Percentiles rank a stretch among this genome's conserved stretches.
Conservation (phyloP, 2,329 filamentous ascomycete species). For the Tolypocladium ophioglossoides region DNA sequence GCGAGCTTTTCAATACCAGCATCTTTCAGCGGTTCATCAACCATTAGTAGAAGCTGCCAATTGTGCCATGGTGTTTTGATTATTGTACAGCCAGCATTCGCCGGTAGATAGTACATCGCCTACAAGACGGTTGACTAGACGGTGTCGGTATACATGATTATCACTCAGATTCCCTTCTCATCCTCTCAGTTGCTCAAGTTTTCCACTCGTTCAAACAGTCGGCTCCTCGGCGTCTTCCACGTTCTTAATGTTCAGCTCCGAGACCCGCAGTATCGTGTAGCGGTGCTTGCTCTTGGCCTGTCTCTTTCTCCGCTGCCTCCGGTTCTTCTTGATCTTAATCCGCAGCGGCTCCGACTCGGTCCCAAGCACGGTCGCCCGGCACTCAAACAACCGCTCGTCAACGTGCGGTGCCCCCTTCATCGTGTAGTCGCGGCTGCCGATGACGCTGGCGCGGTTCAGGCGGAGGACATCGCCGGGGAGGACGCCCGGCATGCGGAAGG, state of each 20-base stretch:
- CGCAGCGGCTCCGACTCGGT: slow-evolving; percentile 72
- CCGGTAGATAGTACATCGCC: slow-evolving; percentile 2
- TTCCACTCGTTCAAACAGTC: background rate
- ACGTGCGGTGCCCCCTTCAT: slow-evolving; percentile 73
- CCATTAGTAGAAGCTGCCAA: background rate
- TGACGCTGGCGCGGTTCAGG: slow-evolving; percentile 69
- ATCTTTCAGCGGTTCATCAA: background rate
- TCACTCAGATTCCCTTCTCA: background rate
- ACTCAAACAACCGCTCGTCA: slow-evolving; percentile 76
- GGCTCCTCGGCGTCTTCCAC: slow-evolving; percentile 27
- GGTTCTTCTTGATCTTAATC: slow-evolving; percentile 71
- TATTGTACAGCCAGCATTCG: slow-evolving; percentile 6
- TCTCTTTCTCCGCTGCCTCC: slow-evolving; percentile 62
- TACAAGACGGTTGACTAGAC: background rate
- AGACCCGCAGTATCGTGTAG: slow-evolving; percentile 77
- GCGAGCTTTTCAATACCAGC: background rate
- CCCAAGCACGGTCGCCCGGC: slow-evolving; percentile 74
- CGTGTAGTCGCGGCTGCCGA: slow-evolving; percentile 86
- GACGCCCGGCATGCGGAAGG: slow-evolving; percentile 69
- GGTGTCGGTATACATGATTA: background rate
- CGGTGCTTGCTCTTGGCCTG: slow-evolving; percentile 80
- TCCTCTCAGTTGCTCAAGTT: background rate
- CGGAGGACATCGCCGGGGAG: slow-evolving; percentile 76
- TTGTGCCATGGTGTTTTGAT: background rate
- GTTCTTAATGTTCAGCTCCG: slow-evolving; percentile 60